Evolutionary conservation across 2,329 filamentous ascomycete genomes (phyloP), one percentile per base, ranked within the genome.

Genomic region (Epichloe sylvatica): DNA sequence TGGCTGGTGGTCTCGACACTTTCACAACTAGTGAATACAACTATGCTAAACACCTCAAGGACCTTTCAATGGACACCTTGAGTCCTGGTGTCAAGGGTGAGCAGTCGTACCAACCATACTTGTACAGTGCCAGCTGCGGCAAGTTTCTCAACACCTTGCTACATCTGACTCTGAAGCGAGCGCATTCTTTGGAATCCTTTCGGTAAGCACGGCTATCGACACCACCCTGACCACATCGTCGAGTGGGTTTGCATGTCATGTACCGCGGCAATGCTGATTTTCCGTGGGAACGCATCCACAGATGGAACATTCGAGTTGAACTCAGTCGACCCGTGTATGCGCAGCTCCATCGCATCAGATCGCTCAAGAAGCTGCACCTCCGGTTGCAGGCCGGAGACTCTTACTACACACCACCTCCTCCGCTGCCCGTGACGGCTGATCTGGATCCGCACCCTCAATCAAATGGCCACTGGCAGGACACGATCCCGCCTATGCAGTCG

Each of bases 271-370:
- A 36, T 36, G 15, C 50, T 54, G 40, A 53, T 37, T 30, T 11
- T 11, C 50, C 34, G 23, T 34, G 48, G 43, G 3, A 17, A 25
- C 42, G 33, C 15, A 33, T 45, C 2, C 23, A 48, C 41, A 80
- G 75, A 54, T 83, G 80, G 80, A 80, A 83, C 59, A 76, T 82
- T 49, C 72, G 77, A 6, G 74, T 83, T 49, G 79, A 83, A 60
- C 68, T 83, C 9, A 79, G 74, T 58, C 68, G 76, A 5, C 71
- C 71, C 1, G 71, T 83, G 4, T 82, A 78, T 62, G 69, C 69
- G 50, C 70, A 71, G 35, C 66, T 83, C 11, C 78, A 81, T 58
- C 62, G 68, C 35, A 76, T 81, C 50, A 52, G 64, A 17, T 68
- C 72, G 6, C 67, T 83, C 30, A 70, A 70, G 49, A 65, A 74